phyloP scores from a whole-genome alignment of 805 yeast genomes.

The Vanderwaltozyma yarrowii region DNA sequence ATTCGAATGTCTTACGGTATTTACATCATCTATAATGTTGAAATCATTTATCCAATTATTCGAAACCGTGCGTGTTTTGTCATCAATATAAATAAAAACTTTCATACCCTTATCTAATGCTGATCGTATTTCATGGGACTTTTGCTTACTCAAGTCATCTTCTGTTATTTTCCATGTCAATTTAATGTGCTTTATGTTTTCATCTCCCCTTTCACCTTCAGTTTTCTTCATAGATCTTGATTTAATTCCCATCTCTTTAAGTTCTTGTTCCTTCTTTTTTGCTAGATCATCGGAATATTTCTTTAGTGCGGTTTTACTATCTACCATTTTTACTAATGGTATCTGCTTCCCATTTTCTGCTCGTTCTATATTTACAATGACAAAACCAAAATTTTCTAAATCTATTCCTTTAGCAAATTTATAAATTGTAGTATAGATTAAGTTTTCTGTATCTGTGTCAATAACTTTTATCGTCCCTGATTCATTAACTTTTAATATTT shows the following conservation, averaged over 20 bases:
- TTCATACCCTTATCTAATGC: conserved; percentile 36
- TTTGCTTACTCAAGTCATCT: conserved; percentile 44
- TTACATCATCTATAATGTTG: conserved; percentile 6
- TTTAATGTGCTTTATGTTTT: conserved; percentile 36
- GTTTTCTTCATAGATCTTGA: conserved; percentile 1
- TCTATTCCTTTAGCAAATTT: conserved; percentile 19
- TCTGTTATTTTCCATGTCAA: conserved; percentile 49
- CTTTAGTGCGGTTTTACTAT: conserved; percentile 18
- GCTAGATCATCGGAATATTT: conserved; percentile 22
- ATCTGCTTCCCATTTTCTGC: conserved; percentile 7
- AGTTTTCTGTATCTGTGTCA: conserved; percentile 12
- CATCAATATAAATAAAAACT: conserved; percentile 34
- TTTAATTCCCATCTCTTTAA: conserved; percentile 13
- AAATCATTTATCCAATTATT: conserved; percentile 23
- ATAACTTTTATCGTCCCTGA: conserved; percentile 19
- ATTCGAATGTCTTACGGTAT: conserved; percentile 14
- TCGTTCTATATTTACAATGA: conserved; percentile 17
- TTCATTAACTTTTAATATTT: conserved; percentile 15
- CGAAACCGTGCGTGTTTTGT: conserved; percentile 20
- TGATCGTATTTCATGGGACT: conserved; percentile 38
- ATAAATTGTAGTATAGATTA: conserved; percentile 16
- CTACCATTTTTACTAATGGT: conserved; percentile 23
- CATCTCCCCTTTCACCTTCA: conserved; percentile 15
- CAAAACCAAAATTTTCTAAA: conserved; percentile 16
- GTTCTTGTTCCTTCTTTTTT: conserved; percentile 17